These are phyloP conservation scores for Ormosia semicastrata DNA, from an alignment of 306 rosid genomes.

Conservation along the genomic window DNA sequence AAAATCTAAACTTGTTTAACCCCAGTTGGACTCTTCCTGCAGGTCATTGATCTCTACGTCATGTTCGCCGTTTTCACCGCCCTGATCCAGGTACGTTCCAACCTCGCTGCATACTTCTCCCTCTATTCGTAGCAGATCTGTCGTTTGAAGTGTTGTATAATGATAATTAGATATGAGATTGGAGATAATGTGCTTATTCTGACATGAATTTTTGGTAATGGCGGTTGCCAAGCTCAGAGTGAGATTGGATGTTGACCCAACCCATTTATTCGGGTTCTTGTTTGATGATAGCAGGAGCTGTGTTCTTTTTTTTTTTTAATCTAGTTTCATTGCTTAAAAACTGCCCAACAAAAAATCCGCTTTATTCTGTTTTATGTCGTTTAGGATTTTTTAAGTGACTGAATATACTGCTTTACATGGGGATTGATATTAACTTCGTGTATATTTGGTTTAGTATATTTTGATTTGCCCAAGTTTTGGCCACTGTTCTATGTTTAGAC, in stretches of 20 bases:
- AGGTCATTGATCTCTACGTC: constrained; percentile 89
- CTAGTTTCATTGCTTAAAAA: background rate
- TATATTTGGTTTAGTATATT: background rate
- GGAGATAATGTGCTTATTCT: background rate
- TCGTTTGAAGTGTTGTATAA: background rate
- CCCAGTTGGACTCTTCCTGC: constrained; percentile 10
- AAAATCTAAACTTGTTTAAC: constrained; percentile 14
- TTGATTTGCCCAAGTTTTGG: background rate
- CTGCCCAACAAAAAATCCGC: background rate
- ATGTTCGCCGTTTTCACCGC: constrained; percentile 75
- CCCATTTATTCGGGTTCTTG: background rate
- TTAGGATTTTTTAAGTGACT: background rate
- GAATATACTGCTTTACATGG: background rate
- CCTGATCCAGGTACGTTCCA: constrained; percentile 64
- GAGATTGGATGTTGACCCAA: background rate
- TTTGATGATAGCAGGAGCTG: background rate
- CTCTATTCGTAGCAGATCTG: constrained; percentile 8
- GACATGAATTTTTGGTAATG: background rate
- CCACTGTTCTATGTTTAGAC: too few relatives aligned
- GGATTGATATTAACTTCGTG: background rate
- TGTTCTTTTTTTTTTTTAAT: background rate
- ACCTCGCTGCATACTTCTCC: background rate
- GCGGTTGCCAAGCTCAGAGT: background rate
- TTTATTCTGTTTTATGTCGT: too few relatives aligned
- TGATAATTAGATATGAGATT: background rate